Base-by-base conservation (phyloP, 192 early-diverging fungal species). In the Haplosporangium gracile region DNA sequence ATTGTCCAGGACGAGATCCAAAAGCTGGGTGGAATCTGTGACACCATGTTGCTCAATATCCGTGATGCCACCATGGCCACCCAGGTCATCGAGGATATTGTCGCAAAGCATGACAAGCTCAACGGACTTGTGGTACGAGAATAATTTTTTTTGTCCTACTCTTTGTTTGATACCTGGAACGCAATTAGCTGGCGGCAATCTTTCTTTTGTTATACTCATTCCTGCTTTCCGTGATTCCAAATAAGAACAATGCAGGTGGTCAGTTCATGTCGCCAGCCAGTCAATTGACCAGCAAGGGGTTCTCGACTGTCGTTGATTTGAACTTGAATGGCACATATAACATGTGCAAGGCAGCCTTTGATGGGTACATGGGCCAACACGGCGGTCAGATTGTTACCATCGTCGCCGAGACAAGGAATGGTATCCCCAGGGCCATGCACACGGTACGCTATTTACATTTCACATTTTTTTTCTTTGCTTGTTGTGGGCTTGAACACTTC, bases 281-380 rank as follows among this genome's bases (percentile, higher is more conserved):
- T 13, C 71, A 55, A 26, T 47, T 77, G 55, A 55, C 70, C 6
- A 43, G 71, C 69, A 78, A 68, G 29, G 71, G 60, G 0, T 83
- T 78, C 53, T 72, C 76, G 7, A 75, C 72, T 11, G 76, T 82
- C 2, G 60, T 78, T 15, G 60, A 78, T 39, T 49, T 83, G 72
- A 78, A 75, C 53, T 32, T 78, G 76, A 83, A 78, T 47, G 75
- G 72, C 11, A 78, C 76, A 0, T 83, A 71, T 6, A 74, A 78
- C 38, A 68, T 78, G 55, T 78, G 76, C 49, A 78, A 83, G 22
- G 71, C 76, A 0, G 76, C 72, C 2, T 83, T 78, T 65, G 82
- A 78, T 26, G 47, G 65, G 2, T 82, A 82, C 38, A 77, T 77
- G 76, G 70, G 75, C n/a, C 71, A 82, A 18, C 81, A 82, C 51